A percentile compares a stretch with the other conserved stretches of the same genome.
phyloP scores from a whole-genome alignment of 371 early-diverging fungal genomes.

The Globomyces sp. region DNA sequence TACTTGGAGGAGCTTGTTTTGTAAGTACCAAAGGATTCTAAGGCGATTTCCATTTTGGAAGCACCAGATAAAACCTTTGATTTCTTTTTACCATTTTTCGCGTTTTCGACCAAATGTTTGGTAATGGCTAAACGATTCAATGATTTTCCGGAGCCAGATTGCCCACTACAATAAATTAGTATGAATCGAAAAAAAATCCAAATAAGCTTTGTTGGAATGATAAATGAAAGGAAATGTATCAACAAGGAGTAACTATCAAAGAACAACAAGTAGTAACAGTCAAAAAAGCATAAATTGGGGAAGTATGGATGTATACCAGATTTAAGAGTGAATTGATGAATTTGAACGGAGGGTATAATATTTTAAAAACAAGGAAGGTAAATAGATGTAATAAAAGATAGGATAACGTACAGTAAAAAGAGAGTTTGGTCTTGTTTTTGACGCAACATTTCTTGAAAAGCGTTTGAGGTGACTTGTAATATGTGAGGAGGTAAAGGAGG shows the following conservation, averaged over 20 bases:
- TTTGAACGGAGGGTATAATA: slow-evolving; percentile 4
- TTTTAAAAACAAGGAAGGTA: not conserved
- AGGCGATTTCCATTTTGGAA: slow-evolving; percentile 56
- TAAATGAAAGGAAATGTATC: no score
- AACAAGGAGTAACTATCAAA: no score
- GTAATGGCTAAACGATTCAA: not conserved
- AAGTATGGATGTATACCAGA: no score
- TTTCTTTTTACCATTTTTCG: slow-evolving; percentile 66
- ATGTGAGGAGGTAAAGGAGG: slow-evolving; percentile 6
- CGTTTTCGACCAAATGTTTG: slow-evolving; percentile 13
- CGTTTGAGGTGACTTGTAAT: slow-evolving; percentile 21
- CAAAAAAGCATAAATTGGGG: no score
- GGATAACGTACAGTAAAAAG: slow-evolving; percentile 42
- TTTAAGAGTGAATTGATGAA: no score
- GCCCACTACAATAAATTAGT: slow-evolving; percentile 2
- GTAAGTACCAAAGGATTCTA: slow-evolving; percentile 77
- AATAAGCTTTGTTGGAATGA: not conserved
- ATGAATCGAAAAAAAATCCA: no score
- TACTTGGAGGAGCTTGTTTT: slow-evolving; percentile 59
- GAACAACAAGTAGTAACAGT: no score
- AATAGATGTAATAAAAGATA: not conserved
- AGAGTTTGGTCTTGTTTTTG: slow-evolving; percentile 61
- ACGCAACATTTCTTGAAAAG: slow-evolving; percentile 52
- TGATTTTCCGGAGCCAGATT: slow-evolving; percentile 8
- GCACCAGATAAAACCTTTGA: slow-evolving; percentile 63